phyloP scores from a whole-genome alignment of 176 grass and related monocot genomes.

The Triticum timopheevii region DNA sequence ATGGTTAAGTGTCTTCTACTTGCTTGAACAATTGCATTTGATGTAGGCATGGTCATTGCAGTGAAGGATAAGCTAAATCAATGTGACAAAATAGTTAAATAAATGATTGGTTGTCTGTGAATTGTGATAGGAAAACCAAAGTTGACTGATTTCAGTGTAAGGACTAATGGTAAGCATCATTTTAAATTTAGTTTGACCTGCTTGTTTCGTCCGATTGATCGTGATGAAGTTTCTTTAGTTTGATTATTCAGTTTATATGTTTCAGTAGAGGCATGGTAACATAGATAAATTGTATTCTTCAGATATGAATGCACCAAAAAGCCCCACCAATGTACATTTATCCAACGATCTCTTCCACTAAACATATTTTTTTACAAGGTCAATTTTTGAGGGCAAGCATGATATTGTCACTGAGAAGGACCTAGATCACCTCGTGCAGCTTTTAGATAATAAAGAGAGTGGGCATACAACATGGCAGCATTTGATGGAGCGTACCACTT shows the following conservation, averaged over 20 bases:
- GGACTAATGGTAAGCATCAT: not conserved
- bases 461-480: conserved; percentile 76
- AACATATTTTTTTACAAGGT: conserved; percentile 15
- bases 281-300: not conserved
- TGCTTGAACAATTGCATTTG: conserved; percentile 10
- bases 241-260: conserved; percentile 4
- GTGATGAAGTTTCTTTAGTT: not conserved
- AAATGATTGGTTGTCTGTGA: not conserved
- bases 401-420: conserved; percentile 74
- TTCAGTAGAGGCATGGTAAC: not conserved
- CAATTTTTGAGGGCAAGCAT: conserved; percentile 48
- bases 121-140: not conserved
- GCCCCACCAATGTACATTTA: not conserved
- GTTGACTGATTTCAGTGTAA: not conserved
- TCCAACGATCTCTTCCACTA: not conserved
- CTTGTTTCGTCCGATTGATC: not conserved
- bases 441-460: conserved; percentile 77
- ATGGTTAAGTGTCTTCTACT: not conserved
- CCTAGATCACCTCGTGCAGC: conserved; percentile 75
- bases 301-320: not conserved
- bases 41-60: not conserved
- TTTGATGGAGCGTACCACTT: conserved; percentile 87
- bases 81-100: not conserved
- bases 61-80: not conserved
- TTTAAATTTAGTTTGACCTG: not conserved